phyloP scores from a whole-genome alignment of 768 basidiomycete genomes.

The Auricularia sp. region DNA sequence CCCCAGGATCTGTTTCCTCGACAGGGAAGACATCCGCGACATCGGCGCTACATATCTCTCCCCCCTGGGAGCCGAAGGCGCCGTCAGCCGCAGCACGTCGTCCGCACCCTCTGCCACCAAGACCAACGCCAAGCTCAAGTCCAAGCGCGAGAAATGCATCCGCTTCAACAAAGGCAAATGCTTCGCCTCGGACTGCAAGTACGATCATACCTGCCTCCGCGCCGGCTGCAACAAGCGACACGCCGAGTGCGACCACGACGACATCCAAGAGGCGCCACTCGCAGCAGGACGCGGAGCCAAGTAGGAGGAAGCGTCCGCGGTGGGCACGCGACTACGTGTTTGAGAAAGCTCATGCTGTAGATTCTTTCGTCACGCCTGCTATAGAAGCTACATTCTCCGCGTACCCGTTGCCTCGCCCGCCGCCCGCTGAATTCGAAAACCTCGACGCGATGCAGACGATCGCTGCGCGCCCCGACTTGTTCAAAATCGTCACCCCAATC shows the following conservation, averaged over 20 bases:
- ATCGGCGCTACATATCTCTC: slow-evolving; percentile 4
- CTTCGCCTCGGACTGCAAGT: slow-evolving; percentile 9
- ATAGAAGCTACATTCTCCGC: background rate
- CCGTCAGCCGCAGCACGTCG: too few relatives aligned
- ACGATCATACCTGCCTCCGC: slow-evolving; percentile 16
- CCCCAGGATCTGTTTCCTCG: slow-evolving; percentile 12
- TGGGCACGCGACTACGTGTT: background rate
- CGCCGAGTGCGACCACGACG: too few relatives aligned
- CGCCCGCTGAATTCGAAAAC: background rate
- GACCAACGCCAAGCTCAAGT: too few relatives aligned
- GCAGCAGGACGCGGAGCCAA: background rate
- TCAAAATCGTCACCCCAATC: slow-evolving; percentile 29
- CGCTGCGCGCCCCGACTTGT: slow-evolving; percentile 14
- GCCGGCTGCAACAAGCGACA: slow-evolving; percentile 2
- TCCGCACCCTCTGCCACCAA: too few relatives aligned
- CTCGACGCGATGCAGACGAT: background rate
- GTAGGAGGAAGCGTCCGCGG: background rate
- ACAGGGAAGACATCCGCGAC: slow-evolving; percentile 10
- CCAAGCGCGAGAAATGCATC: slow-evolving; percentile 11
- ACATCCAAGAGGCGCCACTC: too few relatives aligned
- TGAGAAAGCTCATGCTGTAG: background rate
- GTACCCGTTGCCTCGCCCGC: background rate
- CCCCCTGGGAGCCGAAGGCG: background rate
- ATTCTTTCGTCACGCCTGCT: background rate
- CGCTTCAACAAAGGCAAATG: slow-evolving; percentile 16